Percentiles rank a stretch among this genome's conserved stretches.
phyloP scores from a whole-genome alignment of 805 yeast genomes.

The Cyberlindnera maritima region DNA sequence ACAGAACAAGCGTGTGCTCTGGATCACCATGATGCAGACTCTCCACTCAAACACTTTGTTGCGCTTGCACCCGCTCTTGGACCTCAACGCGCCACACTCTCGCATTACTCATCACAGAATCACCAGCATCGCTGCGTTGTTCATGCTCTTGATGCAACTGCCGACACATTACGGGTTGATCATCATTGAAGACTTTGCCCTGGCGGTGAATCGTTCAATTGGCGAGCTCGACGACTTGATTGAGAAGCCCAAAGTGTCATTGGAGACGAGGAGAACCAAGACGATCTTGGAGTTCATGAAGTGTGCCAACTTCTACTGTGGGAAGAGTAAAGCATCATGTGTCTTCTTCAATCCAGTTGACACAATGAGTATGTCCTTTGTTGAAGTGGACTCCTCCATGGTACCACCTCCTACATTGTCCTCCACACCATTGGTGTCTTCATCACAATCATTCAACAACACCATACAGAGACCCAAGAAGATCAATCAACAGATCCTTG shows the following conservation, averaged over 20 bases:
- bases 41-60: not conserved
- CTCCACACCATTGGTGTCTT: conserved; percentile 1
- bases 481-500: conserved; percentile 22
- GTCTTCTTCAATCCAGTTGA: conserved; percentile 19
- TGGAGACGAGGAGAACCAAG: conserved; percentile 11
- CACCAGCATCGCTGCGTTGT: conserved; percentile 4
- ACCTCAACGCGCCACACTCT: not conserved
- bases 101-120: not conserved
- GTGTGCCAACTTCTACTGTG: conserved; percentile 15
- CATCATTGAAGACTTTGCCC: conserved; percentile 25
- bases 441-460: conserved; percentile 8
- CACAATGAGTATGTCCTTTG: conserved; percentile 22
- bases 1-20: conserved; percentile 18
- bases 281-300: conserved; percentile 17
- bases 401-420: not conserved
- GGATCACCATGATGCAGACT: conserved; percentile 24
- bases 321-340: conserved; percentile 17
- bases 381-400: conserved; percentile 11
- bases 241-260: conserved; percentile 4
- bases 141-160: conserved; percentile 2
- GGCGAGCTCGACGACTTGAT: conserved; percentile 13
- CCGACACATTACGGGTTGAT: conserved; percentile 15
- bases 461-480: conserved; percentile 9
- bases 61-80: conserved; percentile 1
- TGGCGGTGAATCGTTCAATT: conserved; percentile 11